Conservation (phyloP, 78 protist genomes). For the Planoprotostelium fungivorum region DNA sequence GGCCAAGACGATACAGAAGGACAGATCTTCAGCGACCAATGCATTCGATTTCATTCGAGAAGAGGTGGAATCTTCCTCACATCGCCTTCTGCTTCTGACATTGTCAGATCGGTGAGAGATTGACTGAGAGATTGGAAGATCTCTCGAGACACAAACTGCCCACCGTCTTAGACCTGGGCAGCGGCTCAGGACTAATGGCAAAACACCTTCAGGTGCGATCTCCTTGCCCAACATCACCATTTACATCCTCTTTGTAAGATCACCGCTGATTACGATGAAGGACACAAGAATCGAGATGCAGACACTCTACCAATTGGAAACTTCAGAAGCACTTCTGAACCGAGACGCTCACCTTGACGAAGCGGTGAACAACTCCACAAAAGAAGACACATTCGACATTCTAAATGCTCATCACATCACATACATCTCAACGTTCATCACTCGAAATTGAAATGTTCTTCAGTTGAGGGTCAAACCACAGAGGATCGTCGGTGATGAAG, state of each 20-base stretch:
- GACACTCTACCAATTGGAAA: constrained; percentile 22
- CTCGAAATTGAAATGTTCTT: neutral
- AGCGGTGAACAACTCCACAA: neutral
- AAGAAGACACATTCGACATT: neutral
- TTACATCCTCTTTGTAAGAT: neutral
- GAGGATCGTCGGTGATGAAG: constrained; percentile 35
- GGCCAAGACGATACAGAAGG: constrained; percentile 39
- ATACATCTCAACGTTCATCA: too few relatives aligned
- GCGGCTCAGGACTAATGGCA: constrained; percentile 32
- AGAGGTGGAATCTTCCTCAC: constrained; percentile 39
- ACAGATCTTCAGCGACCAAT: constrained; percentile 3
- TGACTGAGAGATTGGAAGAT: constrained; percentile 17
- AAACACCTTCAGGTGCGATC: neutral
- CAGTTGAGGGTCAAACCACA: constrained; percentile 13
- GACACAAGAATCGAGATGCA: constrained; percentile 8
- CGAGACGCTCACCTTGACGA: constrained; percentile 26
- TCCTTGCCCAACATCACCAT: neutral
- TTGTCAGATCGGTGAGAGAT: constrained; percentile 29
- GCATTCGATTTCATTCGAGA: constrained; percentile 29
- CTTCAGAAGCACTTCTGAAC: constrained; percentile 27
- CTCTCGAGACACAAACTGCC: constrained; percentile 21
- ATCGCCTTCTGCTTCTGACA: neutral
- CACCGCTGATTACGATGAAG: too few relatives aligned
- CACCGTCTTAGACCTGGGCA: constrained; percentile 42
- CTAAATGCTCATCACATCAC: neutral